Percentiles rank a stretch among this genome's conserved stretches.
Conservation (phyloP, 495 filamentous ascomycete species). For the Neurospora sp. region DNA sequence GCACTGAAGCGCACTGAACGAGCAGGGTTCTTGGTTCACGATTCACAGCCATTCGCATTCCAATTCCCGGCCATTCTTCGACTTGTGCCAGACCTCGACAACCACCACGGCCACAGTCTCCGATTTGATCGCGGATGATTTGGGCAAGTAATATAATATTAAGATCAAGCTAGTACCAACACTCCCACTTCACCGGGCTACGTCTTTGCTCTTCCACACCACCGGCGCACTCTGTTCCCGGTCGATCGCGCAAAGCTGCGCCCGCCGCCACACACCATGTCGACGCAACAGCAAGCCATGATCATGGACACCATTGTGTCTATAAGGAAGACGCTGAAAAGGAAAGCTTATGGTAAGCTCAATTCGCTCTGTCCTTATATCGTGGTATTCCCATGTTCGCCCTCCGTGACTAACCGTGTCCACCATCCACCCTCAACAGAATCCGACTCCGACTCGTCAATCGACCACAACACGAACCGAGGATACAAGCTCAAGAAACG, state of each 20-base stretch:
- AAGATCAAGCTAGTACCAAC: neutral
- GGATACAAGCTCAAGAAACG: conserved; percentile 84
- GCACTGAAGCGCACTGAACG: neutral
- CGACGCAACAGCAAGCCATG: conserved; percentile 23
- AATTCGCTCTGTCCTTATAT: neutral
- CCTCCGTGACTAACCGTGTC: neutral
- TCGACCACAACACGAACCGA: conserved; percentile 73
- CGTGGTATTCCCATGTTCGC: neutral
- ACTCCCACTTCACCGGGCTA: neutral
- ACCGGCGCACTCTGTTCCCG: neutral
- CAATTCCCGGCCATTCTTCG: neutral
- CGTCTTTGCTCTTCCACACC: neutral
- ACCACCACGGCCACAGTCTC: neutral
- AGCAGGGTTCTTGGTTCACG: neutral
- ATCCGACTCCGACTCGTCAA: conserved; percentile 77
- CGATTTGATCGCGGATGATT: neutral
- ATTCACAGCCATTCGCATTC: neutral
- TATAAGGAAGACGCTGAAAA: conserved; percentile 17
- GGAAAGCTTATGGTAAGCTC: conserved; percentile 19
- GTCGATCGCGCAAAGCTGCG: neutral
- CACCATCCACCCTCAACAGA: conserved; percentile 36
- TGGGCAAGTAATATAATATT: neutral
- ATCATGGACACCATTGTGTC: conserved; percentile 20
- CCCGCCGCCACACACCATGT: conserved; percentile 12
- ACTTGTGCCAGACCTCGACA: neutral